Conservation (phyloP, 1,284 basidiomycete species). For the Xanthoconium separans region DNA sequence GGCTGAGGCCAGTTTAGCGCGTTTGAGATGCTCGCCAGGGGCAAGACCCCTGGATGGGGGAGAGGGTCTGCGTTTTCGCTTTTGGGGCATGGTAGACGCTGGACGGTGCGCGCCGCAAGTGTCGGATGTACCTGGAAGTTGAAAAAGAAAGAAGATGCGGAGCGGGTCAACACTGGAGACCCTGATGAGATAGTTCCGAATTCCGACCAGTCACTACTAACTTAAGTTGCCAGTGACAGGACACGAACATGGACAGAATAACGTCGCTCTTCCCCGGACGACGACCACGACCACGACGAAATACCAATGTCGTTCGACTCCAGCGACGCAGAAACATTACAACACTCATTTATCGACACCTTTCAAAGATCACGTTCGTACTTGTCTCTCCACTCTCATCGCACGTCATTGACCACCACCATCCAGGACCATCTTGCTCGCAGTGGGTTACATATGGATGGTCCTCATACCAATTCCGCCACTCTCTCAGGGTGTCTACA, state of each 20-base stretch:
- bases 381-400: background rate
- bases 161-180: constrained; percentile 15
- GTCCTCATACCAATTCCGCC: constrained; percentile 61
- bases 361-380: constrained; percentile 34
- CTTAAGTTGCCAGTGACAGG: no score
- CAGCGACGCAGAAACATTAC: constrained; percentile 28
- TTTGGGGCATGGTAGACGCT: constrained; percentile 48
- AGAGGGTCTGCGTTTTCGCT: constrained; percentile 58
- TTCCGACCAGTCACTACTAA: constrained; percentile 22
- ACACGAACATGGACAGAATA: constrained; percentile 22
- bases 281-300: constrained; percentile 5
- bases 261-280: no score
- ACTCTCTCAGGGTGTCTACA: constrained; percentile 72
- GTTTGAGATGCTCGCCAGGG: constrained; percentile 61
- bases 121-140: constrained; percentile 3
- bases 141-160: constrained; percentile 16
- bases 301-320: constrained; percentile 20
- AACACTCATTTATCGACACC: constrained; percentile 20
- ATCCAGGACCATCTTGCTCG: constrained; percentile 53
- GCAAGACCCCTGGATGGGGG: constrained; percentile 50
- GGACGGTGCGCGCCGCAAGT: background rate
- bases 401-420: background rate
- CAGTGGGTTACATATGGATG: constrained; percentile 75
- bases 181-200: constrained; percentile 21
- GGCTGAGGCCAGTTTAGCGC: constrained; percentile 46